Evolutionary conservation across 306 rosid genomes (phyloP).

Genomic region (Carpinus viminea): DNA sequence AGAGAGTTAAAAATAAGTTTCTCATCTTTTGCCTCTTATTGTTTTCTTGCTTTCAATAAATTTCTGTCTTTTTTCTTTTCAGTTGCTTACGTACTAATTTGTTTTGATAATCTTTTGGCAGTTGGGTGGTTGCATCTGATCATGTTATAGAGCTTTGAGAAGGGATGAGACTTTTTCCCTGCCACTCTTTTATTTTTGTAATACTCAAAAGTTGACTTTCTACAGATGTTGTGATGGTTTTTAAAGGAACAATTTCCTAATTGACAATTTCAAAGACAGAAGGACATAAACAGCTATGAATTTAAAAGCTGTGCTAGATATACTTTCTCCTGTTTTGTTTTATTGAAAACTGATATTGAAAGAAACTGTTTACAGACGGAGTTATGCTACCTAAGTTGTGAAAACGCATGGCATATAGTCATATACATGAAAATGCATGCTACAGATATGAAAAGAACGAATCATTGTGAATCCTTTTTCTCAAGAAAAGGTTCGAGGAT

Average conservation of each 20-base stretch:
- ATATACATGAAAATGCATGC: slow-evolving; percentile 23
- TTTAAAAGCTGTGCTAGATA: slow-evolving; percentile 21
- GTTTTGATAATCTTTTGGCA: slow-evolving; percentile 39
- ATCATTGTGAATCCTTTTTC: slow-evolving; percentile 40
- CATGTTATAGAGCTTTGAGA: slow-evolving; percentile 25
- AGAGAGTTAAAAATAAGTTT: not conserved
- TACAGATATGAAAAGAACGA: slow-evolving; percentile 8
- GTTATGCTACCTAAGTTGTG: slow-evolving; percentile 9
- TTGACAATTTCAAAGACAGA: slow-evolving; percentile 22
- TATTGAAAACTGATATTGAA: slow-evolving; percentile 7
- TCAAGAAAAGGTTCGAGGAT: slow-evolving; percentile 69
- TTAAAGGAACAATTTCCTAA: slow-evolving; percentile 20
- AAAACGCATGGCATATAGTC: slow-evolving; percentile 9
- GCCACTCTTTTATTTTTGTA: slow-evolving; percentile 18
- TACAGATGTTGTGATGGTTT: slow-evolving; percentile 11
- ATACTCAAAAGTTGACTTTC: slow-evolving; percentile 20
- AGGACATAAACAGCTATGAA: slow-evolving; percentile 11
- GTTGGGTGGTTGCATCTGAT: slow-evolving; percentile 80
- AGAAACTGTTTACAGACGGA: not conserved
- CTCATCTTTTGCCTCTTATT: not conserved
- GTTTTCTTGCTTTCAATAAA: not conserved
- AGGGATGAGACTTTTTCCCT: slow-evolving; percentile 3
- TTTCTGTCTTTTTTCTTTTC: not conserved
- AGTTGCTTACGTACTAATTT: slow-evolving; percentile 2
- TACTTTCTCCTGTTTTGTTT: not conserved